These are phyloP conservation scores for Lepiota venenata DNA, from an alignment of 768 basidiomycete genomes.

Conservation along the genomic window DNA sequence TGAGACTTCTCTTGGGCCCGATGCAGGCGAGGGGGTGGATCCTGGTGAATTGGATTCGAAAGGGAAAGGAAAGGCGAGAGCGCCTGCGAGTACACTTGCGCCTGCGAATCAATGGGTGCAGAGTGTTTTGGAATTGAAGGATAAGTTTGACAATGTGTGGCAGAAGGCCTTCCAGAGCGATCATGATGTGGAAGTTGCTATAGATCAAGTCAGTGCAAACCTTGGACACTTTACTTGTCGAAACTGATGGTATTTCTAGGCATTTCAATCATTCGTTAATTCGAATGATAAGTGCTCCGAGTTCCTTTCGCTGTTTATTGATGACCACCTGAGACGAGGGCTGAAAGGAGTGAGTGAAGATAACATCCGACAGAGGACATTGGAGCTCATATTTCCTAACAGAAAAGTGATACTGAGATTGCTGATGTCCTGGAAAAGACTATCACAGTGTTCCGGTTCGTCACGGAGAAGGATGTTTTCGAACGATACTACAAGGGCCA, in stretches of 20 bases:
- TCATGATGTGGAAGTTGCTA: constrained; percentile 70
- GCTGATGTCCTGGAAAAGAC: constrained; percentile 92
- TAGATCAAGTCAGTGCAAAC: constrained; percentile 69
- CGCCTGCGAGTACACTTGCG: constrained; percentile 37
- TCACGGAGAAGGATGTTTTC: constrained; percentile 95
- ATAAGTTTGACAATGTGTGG: constrained; percentile 83
- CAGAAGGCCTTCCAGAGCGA: constrained; percentile 66
- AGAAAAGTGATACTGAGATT: constrained; percentile 96
- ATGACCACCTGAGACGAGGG: constrained; percentile 93
- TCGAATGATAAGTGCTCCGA: constrained; percentile 84
- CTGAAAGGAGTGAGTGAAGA: constrained; percentile 76
- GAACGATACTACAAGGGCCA: constrained; percentile 98
- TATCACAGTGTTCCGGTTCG: constrained; percentile 91
- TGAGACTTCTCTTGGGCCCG: constrained; percentile 44
- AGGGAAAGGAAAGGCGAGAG: constrained; percentile 45
- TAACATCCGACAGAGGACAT: neutral
- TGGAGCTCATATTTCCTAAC: constrained; percentile 1
- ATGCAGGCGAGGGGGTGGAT: constrained; percentile 30
- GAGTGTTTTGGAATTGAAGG: constrained; percentile 86
- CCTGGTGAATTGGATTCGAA: constrained; percentile 36
- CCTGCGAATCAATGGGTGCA: constrained; percentile 92
- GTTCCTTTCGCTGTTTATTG: constrained; percentile 94
- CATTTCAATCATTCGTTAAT: constrained; percentile 92
- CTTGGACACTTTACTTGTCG: neutral
- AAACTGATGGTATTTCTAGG: constrained; percentile 42